phyloP scores from a whole-genome alignment of 768 basidiomycete species.

The Imleria badia region DNA sequence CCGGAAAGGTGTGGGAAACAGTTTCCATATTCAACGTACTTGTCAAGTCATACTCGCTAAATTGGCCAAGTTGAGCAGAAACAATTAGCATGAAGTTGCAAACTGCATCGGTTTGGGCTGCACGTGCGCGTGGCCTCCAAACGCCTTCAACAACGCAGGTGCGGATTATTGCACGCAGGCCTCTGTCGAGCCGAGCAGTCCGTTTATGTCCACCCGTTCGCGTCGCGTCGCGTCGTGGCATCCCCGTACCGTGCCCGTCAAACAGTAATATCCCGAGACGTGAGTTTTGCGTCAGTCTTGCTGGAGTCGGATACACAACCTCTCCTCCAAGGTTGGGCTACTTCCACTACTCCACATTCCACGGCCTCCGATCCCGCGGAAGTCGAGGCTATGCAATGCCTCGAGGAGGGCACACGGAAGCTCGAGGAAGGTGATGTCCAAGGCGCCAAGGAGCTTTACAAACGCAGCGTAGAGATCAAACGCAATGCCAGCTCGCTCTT shows the following conservation, averaged over 20 bases:
- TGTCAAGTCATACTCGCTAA: conserved; percentile 2
- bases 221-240: conserved; percentile 6
- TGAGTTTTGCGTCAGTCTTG: conserved; percentile 22
- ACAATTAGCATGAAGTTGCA: conserved; percentile 32
- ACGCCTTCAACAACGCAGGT: conserved; percentile 25
- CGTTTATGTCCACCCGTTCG: conserved; percentile 18
- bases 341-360: conserved; percentile 79
- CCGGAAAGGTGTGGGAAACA: conserved; percentile 17
- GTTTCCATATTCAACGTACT: conserved; percentile 4
- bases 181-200: conserved; percentile 25
- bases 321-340: conserved; percentile 60
- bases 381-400: conserved; percentile 69
- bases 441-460: conserved; percentile 72
- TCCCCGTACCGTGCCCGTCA: conserved; percentile 6
- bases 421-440: conserved; percentile 86
- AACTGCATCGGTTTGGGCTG: conserved; percentile 17
- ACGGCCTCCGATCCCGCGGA: conserved; percentile 81
- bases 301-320: neutral
- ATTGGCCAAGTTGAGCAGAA: conserved; percentile 18
- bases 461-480: conserved; percentile 78
- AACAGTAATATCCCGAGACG: conserved; percentile 21
- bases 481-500: conserved; percentile 79
- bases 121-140: conserved; percentile 23
- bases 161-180: conserved; percentile 19
- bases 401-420: conserved; percentile 82